A percentile compares a stretch with the other conserved stretches of the same genome.
phyloP scores from a whole-genome alignment of 495 filamentous ascomycete species.

The Cenococcum geophilum region DNA sequence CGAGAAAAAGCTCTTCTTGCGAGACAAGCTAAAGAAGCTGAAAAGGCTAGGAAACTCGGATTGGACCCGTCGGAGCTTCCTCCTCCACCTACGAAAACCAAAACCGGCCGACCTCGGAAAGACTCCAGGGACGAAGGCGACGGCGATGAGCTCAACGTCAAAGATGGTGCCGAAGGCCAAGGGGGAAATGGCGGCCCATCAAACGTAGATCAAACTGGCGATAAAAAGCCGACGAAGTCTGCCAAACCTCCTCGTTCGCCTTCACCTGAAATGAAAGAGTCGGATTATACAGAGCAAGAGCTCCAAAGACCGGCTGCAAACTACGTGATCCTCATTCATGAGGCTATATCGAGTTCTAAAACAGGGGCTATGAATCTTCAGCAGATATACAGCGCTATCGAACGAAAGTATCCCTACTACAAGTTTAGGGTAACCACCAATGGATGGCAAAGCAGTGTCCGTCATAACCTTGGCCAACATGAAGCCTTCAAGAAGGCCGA shows the following conservation, averaged over 20 bases:
- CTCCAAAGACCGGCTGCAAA: conserved; percentile 77
- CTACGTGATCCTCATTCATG: conserved; percentile 87
- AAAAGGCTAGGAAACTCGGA: conserved; percentile 40
- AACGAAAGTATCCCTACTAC: conserved; percentile 83
- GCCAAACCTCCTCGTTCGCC: conserved; percentile 60
- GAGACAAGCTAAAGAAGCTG: conserved; percentile 48
- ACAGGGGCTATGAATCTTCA: conserved; percentile 73
- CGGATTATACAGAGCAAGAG: conserved; percentile 76
- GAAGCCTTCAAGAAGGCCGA: conserved; percentile 82
- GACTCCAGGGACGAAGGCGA: conserved; percentile 19
- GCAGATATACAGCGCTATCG: conserved; percentile 87
- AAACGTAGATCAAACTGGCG: conserved; percentile 41
- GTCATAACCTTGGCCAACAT: conserved; percentile 89
- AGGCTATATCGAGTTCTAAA: conserved; percentile 68
- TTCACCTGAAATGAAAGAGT: conserved; percentile 65
- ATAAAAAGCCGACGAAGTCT: conserved; percentile 55
- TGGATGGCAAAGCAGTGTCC: conserved; percentile 95
- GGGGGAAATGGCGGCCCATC: conserved; percentile 3
- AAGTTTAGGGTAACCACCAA: conserved; percentile 72
- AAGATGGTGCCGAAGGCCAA: background rate
- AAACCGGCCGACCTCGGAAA: conserved; percentile 22
- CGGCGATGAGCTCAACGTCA: conserved; percentile 11
- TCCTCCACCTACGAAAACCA: conserved; percentile 9
- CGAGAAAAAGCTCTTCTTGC: conserved; percentile 63
- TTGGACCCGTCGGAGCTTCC: conserved; percentile 22